phyloP scores from a whole-genome alignment of 805 yeast species.

The Yamadazyma nakazawae region DNA sequence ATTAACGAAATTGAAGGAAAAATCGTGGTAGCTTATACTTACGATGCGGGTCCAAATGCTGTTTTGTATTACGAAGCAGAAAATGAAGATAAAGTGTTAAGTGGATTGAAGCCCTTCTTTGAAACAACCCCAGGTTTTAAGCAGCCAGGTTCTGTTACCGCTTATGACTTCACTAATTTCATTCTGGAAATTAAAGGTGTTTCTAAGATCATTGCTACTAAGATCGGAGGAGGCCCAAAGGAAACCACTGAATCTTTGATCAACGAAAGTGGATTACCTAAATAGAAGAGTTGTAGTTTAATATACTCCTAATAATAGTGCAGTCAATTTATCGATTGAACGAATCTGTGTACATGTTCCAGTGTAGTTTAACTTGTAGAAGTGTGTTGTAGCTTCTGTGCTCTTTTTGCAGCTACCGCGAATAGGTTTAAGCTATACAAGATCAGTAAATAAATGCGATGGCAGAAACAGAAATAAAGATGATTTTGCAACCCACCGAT shows the following conservation, averaged over 20 bases:
- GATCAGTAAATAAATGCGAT: too few relatives aligned
- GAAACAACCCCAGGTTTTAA: slow-evolving; percentile 69
- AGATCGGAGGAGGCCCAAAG: slow-evolving; percentile 86
- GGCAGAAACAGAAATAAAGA: too few relatives aligned
- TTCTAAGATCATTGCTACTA: slow-evolving; percentile 77
- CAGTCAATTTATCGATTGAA: too few relatives aligned
- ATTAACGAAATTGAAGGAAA: slow-evolving; percentile 67
- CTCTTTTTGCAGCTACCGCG: not conserved
- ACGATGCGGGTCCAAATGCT: slow-evolving; percentile 99
- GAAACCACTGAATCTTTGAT: slow-evolving; percentile 54
- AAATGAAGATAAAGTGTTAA: slow-evolving; percentile 71
- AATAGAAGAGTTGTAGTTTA: slow-evolving; percentile 14
- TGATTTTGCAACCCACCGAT: too few relatives aligned
- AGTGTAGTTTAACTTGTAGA: too few relatives aligned
- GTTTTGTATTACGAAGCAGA: slow-evolving; percentile 83
- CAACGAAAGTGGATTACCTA: slow-evolving; percentile 60
- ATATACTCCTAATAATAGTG: not conserved
- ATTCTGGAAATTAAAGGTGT: slow-evolving; percentile 66
- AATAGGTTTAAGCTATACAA: too few relatives aligned
- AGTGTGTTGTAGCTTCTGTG: too few relatives aligned
- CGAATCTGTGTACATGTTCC: too few relatives aligned
- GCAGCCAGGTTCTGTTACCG: slow-evolving; percentile 18
- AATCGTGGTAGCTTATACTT: slow-evolving; percentile 90
- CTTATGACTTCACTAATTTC: slow-evolving; percentile 33
- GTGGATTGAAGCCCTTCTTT: slow-evolving; percentile 62